Conservation (phyloP, 768 basidiomycete genomes). For the Sarcodon aspratus region DNA sequence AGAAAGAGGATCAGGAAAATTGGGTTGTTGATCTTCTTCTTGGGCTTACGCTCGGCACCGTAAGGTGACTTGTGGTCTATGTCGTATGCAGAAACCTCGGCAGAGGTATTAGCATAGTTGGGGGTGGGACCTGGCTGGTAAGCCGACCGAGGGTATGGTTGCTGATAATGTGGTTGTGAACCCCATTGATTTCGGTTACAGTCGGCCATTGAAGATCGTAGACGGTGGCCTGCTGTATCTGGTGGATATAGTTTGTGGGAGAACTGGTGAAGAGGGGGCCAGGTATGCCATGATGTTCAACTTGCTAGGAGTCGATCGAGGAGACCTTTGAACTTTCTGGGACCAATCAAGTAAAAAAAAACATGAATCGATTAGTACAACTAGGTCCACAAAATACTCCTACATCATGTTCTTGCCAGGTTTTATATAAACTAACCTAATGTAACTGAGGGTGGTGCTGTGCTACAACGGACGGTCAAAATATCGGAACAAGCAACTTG, state of each 20-base stretch:
- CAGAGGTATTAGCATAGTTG: slow-evolving; percentile 9
- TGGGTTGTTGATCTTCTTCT: slow-evolving; percentile 62
- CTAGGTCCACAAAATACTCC: too few species aligned
- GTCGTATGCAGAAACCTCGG: slow-evolving; percentile 10
- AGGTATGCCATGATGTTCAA: too few species aligned
- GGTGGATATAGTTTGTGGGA: too few species aligned
- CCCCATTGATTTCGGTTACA: neutral
- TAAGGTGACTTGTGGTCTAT: slow-evolving; percentile 35
- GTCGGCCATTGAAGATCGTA: neutral
- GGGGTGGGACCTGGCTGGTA: slow-evolving; percentile 14
- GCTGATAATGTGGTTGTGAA: slow-evolving; percentile 1
- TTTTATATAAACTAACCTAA: too few species aligned
- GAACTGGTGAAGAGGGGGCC: too few species aligned
- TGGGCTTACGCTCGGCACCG: slow-evolving; percentile 51
- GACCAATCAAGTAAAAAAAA: neutral
- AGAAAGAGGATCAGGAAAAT: slow-evolving; percentile 63
- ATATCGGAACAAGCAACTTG: neutral
- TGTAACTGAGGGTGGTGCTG: too few species aligned
- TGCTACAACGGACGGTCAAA: too few species aligned
- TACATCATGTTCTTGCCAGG: too few species aligned
- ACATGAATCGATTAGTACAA: neutral
- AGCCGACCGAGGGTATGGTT: slow-evolving; percentile 3
- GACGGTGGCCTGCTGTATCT: neutral
- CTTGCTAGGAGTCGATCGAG: neutral
- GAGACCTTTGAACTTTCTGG: neutral